A percentile compares a stretch with the other conserved stretches of the same genome.
These are phyloP conservation scores for Talaromyces islandicus DNA, from an alignment of 2,329 filamentous ascomycete species.

Conservation along the genomic window DNA sequence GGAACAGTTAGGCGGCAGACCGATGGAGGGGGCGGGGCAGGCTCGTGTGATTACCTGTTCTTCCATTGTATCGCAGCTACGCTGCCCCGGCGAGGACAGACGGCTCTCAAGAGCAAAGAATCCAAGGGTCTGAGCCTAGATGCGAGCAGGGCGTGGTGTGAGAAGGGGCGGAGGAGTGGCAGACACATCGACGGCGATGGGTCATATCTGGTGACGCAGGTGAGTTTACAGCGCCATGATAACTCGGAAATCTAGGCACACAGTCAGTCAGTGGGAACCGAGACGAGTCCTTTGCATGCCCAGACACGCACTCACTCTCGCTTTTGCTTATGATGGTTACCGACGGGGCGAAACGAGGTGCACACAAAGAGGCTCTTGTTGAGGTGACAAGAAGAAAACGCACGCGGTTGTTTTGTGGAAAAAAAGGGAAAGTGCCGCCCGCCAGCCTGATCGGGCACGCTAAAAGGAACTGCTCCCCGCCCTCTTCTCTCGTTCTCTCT, in stretches of 20 bases:
- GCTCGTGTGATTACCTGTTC: constrained; percentile 31
- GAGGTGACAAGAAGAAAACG: background rate
- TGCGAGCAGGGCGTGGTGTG: background rate
- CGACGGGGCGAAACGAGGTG: background rate
- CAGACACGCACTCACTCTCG: background rate
- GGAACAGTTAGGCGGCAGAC: constrained; percentile 9
- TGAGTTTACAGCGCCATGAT: constrained; percentile 8
- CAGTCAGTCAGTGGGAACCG: background rate
- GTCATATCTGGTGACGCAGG: constrained; percentile 7
- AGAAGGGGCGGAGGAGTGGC: background rate
- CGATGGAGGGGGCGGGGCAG: constrained; percentile 17
- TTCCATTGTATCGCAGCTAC: constrained; percentile 36
- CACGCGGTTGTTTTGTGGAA: constrained; percentile 10
- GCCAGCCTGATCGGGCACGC: constrained; percentile 18
- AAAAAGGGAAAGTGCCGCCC: constrained; percentile 3
- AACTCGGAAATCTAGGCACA: background rate
- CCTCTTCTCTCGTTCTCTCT: no score
- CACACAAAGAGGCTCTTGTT: background rate
- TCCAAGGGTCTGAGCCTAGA: background rate
- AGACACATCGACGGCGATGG: constrained; percentile 5
- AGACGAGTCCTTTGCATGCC: background rate
- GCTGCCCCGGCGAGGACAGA: constrained; percentile 22
- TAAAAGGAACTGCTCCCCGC: background rate
- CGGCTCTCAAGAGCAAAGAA: constrained; percentile 15
- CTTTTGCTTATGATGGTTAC: background rate